Percentiles rank a stretch among this genome's conserved stretches.
phyloP scores from a whole-genome alignment of 2,329 filamentous ascomycete genomes.

The Periconia macrospinosa region DNA sequence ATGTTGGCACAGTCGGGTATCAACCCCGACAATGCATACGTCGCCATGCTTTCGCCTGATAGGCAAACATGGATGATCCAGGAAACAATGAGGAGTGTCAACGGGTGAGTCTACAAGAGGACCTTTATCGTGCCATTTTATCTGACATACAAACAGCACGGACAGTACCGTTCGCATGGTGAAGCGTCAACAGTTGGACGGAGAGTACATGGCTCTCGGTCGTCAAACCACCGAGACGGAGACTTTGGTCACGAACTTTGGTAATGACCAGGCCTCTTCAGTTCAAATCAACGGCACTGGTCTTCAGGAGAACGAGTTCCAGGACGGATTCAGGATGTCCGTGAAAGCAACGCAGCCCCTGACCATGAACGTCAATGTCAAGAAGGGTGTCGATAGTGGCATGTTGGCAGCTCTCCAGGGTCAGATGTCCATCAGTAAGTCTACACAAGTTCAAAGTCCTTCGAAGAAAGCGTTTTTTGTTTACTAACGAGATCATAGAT shows the following conservation, averaged over 20 bases:
- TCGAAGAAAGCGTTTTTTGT: too few species aligned
- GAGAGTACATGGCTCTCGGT: slow-evolving; percentile 43
- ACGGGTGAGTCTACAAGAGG: slow-evolving; percentile 20
- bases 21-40: slow-evolving; percentile 39
- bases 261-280: slow-evolving; percentile 23
- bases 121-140: background rate
- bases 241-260: slow-evolving; percentile 35
- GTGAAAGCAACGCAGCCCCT: slow-evolving; percentile 39
- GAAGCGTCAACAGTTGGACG: slow-evolving; percentile 38
- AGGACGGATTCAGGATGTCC: slow-evolving; percentile 43
- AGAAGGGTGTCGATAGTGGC: slow-evolving; percentile 35
- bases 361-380: slow-evolving; percentile 40
- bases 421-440: slow-evolving; percentile 32
- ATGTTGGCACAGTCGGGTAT: slow-evolving; percentile 31
- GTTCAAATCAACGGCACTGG: slow-evolving; percentile 39
- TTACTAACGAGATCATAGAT: slow-evolving; percentile 15
- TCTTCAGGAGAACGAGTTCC: slow-evolving; percentile 43
- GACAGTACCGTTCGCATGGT: slow-evolving; percentile 42
- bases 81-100: slow-evolving; percentile 40
- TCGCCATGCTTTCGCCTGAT: slow-evolving; percentile 41
- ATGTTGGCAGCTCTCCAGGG: slow-evolving; percentile 39
- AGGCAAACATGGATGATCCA: slow-evolving; percentile 43
- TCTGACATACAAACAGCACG: slow-evolving; percentile 20
- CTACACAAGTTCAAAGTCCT: background rate
- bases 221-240: slow-evolving; percentile 41